Evolutionary conservation across 495 filamentous ascomycete genomes (phyloP).

Genomic region (Penicillium taxi): DNA sequence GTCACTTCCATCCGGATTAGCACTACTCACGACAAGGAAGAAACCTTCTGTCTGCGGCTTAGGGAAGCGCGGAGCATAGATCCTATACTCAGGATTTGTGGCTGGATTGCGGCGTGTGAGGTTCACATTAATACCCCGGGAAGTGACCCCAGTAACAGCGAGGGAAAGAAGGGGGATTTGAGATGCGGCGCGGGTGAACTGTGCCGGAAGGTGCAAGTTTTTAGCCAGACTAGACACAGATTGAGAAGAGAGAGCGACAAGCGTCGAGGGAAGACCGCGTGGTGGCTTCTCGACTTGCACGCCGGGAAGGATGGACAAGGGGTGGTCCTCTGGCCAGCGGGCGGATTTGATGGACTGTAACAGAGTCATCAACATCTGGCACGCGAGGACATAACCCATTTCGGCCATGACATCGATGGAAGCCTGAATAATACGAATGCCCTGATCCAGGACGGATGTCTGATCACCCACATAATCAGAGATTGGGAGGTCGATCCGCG

Average conservation of each 20-base stretch:
- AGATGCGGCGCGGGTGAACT: constrained; percentile 49
- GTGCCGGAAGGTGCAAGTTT: constrained; percentile 23
- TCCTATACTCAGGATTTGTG: constrained; percentile 52
- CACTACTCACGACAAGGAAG: constrained; percentile 61
- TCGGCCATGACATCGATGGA: constrained; percentile 93
- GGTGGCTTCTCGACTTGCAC: constrained; percentile 40
- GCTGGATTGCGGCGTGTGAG: constrained; percentile 61
- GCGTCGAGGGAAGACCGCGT: constrained; percentile 14
- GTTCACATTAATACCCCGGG: constrained; percentile 52
- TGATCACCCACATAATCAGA: constrained; percentile 97
- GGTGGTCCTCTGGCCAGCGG: constrained; percentile 78
- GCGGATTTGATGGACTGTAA: constrained; percentile 89
- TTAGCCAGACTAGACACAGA: constrained; percentile 21
- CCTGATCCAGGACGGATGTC: constrained; percentile 82
- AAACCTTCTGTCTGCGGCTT: constrained; percentile 94
- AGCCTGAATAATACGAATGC: constrained; percentile 88
- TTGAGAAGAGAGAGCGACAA: constrained; percentile 23
- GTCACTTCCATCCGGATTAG: constrained; percentile 50
- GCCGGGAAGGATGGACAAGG: constrained; percentile 76
- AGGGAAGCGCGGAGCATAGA: constrained; percentile 82
- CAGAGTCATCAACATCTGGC: constrained; percentile 69
- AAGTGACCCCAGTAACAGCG: constrained; percentile 49
- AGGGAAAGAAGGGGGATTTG: constrained; percentile 64
- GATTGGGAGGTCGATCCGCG: constrained; percentile 83
- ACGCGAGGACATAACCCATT: constrained; percentile 67